Percentiles rank a stretch among this genome's conserved stretches.
phyloP scores from a whole-genome alignment of 2,329 filamentous ascomycete genomes.

The Fusarium sterilihyphosum region DNA sequence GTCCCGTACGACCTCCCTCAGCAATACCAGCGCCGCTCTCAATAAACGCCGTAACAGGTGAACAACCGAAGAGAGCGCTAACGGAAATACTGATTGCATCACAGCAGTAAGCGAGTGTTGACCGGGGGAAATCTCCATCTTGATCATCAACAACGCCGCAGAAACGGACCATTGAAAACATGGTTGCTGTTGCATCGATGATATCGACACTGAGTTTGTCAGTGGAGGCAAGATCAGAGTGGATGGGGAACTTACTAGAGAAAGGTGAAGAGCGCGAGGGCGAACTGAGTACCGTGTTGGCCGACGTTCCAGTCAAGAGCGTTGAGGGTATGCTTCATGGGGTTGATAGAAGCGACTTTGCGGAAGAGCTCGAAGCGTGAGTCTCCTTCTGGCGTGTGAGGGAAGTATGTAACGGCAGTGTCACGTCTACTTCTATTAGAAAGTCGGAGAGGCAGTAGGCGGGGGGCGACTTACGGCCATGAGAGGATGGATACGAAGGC shows the following conservation, averaged over 20 bases:
- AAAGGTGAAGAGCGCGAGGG: conserved; percentile 77
- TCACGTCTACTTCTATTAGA: conserved; percentile 13
- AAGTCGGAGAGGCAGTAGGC: rapidly evolving
- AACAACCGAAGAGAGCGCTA: conserved; percentile 71
- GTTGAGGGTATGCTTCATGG: conserved; percentile 71
- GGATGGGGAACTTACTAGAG: conserved; percentile 56
- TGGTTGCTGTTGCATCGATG: conserved; percentile 75
- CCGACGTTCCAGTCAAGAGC: conserved; percentile 77
- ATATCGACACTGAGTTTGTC: conserved; percentile 65
- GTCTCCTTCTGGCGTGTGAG: conserved; percentile 72
- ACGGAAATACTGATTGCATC: conserved; percentile 75
- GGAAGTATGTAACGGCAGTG: conserved; percentile 80
- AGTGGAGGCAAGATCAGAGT: neutral
- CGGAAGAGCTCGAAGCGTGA: conserved; percentile 81
- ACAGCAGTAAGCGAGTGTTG: conserved; percentile 76
- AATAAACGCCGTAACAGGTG: conserved; percentile 75
- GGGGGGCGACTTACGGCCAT: conserved; percentile 70
- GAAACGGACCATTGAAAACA: conserved; percentile 79
- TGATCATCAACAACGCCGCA: conserved; percentile 67
- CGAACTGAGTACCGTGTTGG: conserved; percentile 74
- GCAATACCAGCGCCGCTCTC: conserved; percentile 77
- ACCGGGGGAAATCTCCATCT: conserved; percentile 80
- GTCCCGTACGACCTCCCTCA: conserved; percentile 73
- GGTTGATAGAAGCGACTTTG: conserved; percentile 80
- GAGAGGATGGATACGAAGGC: conserved; percentile 82